Evolutionary conservation across 2,329 filamentous ascomycete genomes (phyloP), one percentile per base, ranked within the genome.

Genomic region (Fusarium guadeloupense): DNA sequence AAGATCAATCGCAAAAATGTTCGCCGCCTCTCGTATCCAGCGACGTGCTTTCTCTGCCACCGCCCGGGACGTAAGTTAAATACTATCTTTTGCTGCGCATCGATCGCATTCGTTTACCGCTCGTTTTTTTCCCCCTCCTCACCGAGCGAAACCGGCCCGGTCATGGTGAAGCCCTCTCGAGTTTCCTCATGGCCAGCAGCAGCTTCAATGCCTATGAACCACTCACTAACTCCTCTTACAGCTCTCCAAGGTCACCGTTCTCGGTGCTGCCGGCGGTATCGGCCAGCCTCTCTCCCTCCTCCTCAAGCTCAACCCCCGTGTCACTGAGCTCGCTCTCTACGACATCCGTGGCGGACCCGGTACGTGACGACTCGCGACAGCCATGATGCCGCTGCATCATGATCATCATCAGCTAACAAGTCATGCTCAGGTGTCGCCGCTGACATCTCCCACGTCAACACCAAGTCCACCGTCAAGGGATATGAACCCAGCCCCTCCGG

Each of bases 391-490:
- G 26, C 54, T 40, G 51, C 30, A 59, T 54, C 25, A 38, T 35
- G 23, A 66, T 14, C 21, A 34, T 26, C 41, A 28, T 33, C 35
- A 34, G 55, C 67, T 68, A 65, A 68, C 63, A 54, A 33, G 30
- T 64, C 33, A 70, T 55, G 46, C 34, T 41, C 71, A 95, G 94
- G 94, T 89, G 95, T 99, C 80, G 95, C 94, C 72, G 95, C 95
- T 78, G 95, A 99, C 81, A 88, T 99, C 80, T 91, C 91, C 76
- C 95, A 99, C 86, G 93, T 99, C 88, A 98, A 98, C 89, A 97
- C 94, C 82, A 96, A 96, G 89, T 94, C 91, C 84, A 89, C 80
- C 72, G 94, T 98, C 80, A 93, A 85, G 74, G 95, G 95, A 77
- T 96, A 94, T 80, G 89, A 93, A 69, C 86, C 93, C 68, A 89